Conservation (phyloP, 2,329 filamentous ascomycete genomes). For the Trichophyton equinum region DNA sequence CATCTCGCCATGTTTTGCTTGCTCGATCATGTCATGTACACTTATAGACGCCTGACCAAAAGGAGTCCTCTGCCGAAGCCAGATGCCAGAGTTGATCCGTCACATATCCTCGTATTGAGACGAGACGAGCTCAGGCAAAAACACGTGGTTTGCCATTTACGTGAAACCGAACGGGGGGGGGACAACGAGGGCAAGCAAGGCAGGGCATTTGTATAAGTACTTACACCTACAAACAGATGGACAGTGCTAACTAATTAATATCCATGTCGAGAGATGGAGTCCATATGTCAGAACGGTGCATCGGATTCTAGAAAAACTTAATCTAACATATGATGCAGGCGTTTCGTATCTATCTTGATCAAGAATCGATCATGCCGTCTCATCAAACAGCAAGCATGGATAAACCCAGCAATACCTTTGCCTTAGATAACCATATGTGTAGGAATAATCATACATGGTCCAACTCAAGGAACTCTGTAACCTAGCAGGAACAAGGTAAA, state of each 20-base stretch:
- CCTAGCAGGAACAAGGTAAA: background rate
- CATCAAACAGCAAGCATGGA: background rate
- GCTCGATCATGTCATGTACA: too few species aligned
- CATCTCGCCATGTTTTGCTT: too few species aligned
- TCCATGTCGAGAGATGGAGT: background rate
- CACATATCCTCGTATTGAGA: background rate
- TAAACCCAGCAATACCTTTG: background rate
- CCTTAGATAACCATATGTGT: background rate
- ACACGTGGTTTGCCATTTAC: background rate
- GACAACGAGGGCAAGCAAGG: too few species aligned
- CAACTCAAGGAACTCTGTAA: background rate
- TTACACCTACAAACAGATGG: too few species aligned
- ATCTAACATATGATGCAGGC: background rate
- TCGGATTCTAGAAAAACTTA: background rate
- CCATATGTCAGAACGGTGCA: background rate
- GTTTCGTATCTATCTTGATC: background rate
- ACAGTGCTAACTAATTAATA: too few species aligned
- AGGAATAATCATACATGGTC: background rate
- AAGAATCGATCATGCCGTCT: background rate
- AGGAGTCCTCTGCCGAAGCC: too few species aligned
- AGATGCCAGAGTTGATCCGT: background rate
- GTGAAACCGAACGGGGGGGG: background rate
- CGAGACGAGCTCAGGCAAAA: background rate
- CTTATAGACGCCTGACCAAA: too few species aligned
- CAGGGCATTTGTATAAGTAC: too few species aligned